A percentile compares a stretch with the other conserved stretches of the same genome.
Evolutionary conservation across 768 basidiomycete species (phyloP).

Genomic region (Boletellus ananas): DNA sequence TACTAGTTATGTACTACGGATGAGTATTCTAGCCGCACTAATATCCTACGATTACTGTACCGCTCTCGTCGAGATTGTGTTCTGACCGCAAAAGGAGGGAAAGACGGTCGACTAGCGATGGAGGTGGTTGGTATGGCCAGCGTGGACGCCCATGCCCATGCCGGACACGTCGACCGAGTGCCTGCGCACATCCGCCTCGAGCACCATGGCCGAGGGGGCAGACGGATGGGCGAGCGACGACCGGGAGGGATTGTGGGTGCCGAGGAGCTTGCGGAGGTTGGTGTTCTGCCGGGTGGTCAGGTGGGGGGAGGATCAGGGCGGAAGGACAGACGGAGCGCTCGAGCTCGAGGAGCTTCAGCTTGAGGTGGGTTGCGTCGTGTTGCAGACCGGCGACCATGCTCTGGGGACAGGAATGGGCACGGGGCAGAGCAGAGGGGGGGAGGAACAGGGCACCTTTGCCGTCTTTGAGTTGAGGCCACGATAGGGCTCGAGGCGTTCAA

Average conservation of each 20-base stretch:
- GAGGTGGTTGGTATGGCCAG: slow-evolving; percentile 6
- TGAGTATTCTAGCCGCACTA: slow-evolving; percentile 7
- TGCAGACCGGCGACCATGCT: slow-evolving; percentile 73
- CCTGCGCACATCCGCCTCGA: slow-evolving; percentile 33
- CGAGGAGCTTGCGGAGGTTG: slow-evolving; percentile 31
- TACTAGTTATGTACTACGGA: slow-evolving; percentile 5
- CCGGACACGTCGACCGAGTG: slow-evolving; percentile 32
- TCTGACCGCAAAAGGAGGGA: no score
- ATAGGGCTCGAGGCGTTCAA: slow-evolving; percentile 55
- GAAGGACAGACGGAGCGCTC: slow-evolving; percentile 51
- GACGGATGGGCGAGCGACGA: slow-evolving; percentile 21
- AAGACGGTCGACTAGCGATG: slow-evolving; percentile 2
- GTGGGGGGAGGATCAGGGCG: not conserved
- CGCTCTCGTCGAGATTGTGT: not conserved
- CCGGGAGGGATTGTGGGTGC: slow-evolving; percentile 19
- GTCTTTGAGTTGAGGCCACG: slow-evolving; percentile 74
- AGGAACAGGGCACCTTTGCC: slow-evolving; percentile 54
- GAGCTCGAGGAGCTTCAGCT: slow-evolving; percentile 63
- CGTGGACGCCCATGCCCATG: slow-evolving; percentile 28
- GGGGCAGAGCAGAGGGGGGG: not conserved
- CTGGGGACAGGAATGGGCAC: slow-evolving; percentile 31
- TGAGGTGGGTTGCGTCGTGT: slow-evolving; percentile 55
- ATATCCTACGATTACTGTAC: slow-evolving; percentile 20
- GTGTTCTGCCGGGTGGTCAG: slow-evolving; percentile 21
- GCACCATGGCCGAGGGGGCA: slow-evolving; percentile 24